Conservation (phyloP, 2,329 filamentous ascomycete genomes). For the Blastomyces parvus region DNA sequence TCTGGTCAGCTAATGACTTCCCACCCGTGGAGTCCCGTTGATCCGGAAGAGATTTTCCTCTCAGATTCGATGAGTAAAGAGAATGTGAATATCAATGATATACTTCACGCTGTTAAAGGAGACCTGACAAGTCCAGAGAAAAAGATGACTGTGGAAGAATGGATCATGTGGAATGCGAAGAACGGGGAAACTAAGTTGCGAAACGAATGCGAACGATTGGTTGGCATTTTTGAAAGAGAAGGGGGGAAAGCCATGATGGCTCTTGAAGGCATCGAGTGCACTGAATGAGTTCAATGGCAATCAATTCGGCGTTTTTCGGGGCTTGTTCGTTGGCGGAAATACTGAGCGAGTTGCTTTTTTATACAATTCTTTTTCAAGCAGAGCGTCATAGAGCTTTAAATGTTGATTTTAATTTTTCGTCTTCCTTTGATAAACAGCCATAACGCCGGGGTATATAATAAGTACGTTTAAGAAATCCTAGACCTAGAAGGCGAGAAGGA, state of each 20-base stretch:
- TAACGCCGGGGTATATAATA: conserved; percentile 7
- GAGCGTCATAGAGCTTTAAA: neutral
- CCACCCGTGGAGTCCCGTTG: conserved; percentile 60
- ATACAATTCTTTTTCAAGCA: neutral
- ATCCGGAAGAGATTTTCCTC: conserved; percentile 57
- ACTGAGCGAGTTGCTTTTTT: neutral
- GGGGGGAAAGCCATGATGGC: conserved; percentile 66
- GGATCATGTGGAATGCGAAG: conserved; percentile 73
- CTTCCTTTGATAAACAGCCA: neutral
- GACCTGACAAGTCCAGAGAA: conserved; percentile 67
- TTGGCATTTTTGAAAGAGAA: conserved; percentile 73
- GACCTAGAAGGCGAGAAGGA: neutral
- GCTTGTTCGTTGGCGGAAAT: neutral
- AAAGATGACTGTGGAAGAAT: conserved; percentile 87
- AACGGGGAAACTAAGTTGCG: conserved; percentile 71
- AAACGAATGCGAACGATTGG: conserved; percentile 71
- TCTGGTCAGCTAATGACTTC: conserved; percentile 46
- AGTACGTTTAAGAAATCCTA: neutral
- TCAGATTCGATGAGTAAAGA: conserved; percentile 36
- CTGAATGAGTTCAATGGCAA: conserved; percentile 25
- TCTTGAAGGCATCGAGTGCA: conserved; percentile 60
- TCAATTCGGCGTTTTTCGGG: conserved; percentile 14
- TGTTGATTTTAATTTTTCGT: neutral
- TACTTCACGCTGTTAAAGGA: conserved; percentile 46
- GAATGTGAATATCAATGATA: conserved; percentile 40